Conservation (phyloP, 148 eudicot species). For the Vaccinium vitisidaea region DNA sequence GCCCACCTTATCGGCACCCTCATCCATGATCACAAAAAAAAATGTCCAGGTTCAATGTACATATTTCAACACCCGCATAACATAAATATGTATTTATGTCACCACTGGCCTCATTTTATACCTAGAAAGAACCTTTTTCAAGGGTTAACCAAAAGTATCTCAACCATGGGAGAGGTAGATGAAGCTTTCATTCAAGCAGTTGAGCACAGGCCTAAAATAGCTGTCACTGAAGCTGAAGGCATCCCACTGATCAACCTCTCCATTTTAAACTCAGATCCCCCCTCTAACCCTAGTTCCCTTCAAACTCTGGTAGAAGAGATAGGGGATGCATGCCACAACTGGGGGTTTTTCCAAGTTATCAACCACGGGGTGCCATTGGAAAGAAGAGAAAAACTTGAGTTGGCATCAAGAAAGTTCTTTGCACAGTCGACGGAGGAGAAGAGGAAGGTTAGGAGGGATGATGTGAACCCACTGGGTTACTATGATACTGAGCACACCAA, state of each 20-base stretch:
- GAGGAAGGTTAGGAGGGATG: conserved; percentile 40
- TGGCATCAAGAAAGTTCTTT: conserved; percentile 39
- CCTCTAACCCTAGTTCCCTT: background rate
- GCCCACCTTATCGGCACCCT: background rate
- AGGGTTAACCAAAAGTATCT: background rate
- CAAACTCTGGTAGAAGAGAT: conserved; percentile 27
- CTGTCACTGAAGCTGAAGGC: conserved; percentile 11
- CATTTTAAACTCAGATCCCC: conserved; percentile 6
- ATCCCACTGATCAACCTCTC: conserved; percentile 54
- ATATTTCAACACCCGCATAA: background rate
- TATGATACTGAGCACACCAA: conserved; percentile 47
- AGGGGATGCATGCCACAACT: conserved; percentile 42
- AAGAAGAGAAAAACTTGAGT: conserved; percentile 24
- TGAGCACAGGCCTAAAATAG: conserved; percentile 18
- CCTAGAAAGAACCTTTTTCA: background rate
- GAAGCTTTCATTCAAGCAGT: conserved; percentile 18
- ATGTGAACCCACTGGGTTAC: conserved; percentile 42
- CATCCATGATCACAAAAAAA: background rate
- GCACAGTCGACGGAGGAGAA: conserved; percentile 37
- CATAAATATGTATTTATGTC: background rate
- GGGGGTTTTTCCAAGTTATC: conserved; percentile 63
- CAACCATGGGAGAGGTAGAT: conserved; percentile 7
- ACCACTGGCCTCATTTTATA: background rate
- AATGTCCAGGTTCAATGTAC: background rate
- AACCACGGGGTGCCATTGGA: conserved; percentile 45